A percentile compares a stretch with the other conserved stretches of the same genome.
Evolutionary conservation across 2,329 filamentous ascomycete genomes (phyloP).

Genomic region (Cytospora piceicola): DNA sequence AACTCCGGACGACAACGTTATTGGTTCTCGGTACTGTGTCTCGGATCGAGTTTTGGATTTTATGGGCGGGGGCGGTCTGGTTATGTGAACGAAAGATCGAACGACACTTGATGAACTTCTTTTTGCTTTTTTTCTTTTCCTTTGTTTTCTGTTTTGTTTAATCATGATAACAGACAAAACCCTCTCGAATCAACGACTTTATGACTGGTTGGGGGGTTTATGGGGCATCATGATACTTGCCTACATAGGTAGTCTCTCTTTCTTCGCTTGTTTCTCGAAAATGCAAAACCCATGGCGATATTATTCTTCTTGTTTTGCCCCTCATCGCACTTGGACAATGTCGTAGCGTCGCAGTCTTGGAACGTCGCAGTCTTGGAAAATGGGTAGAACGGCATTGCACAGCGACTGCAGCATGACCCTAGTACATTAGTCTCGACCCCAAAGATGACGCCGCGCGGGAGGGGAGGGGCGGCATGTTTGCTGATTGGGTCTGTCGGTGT

Average conservation of each 20-base stretch:
- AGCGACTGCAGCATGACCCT: background rate
- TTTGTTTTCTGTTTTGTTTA: background rate
- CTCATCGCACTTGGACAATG: background rate
- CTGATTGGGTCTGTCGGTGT: background rate
- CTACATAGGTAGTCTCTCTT: background rate
- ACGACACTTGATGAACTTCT: conserved; percentile 15
- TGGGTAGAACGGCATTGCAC: background rate
- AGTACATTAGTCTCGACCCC: background rate
- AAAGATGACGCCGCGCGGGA: background rate
- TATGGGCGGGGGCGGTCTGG: background rate
- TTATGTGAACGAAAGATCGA: conserved; percentile 7
- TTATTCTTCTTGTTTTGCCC: background rate
- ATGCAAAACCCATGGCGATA: background rate
- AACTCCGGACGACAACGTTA: background rate
- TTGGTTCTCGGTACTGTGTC: background rate
- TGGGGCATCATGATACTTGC: background rate
- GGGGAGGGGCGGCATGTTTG: background rate
- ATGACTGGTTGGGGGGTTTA: background rate
- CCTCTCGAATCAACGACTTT: conserved; percentile 12
- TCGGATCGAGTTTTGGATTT: background rate
- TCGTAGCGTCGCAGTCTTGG: background rate
- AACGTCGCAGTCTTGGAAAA: background rate
- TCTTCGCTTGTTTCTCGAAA: background rate
- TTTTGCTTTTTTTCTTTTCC: background rate
- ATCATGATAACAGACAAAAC: conserved; percentile 18